A percentile compares a stretch with the other conserved stretches of the same genome.
These are phyloP conservation scores for Hypoxylon sp. DNA, from an alignment of 2,329 filamentous ascomycete species.

Conservation along the genomic window DNA sequence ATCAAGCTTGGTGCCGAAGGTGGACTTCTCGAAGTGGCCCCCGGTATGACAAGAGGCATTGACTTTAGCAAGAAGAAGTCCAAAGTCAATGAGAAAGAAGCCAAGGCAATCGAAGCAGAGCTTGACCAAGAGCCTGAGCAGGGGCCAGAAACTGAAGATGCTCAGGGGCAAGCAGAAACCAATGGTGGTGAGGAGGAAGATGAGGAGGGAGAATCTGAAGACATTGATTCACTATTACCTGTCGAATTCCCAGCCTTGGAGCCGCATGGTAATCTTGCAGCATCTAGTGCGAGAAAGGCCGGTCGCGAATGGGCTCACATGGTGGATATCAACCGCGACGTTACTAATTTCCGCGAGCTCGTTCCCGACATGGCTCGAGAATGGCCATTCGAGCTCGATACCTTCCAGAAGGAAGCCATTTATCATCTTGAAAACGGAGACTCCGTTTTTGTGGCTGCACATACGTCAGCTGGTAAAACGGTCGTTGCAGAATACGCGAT, in stretches of 20 bases:
- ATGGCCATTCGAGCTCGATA: constrained; percentile 98
- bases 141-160: constrained; percentile 53
- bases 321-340: constrained; percentile 93
- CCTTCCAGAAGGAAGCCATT: constrained; percentile 98
- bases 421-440: constrained; percentile 97
- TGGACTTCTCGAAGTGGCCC: constrained; percentile 83
- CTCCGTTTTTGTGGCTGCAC: constrained; percentile 97
- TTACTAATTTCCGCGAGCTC: constrained; percentile 92
- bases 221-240: constrained; percentile 89
- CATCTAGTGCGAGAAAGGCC: constrained; percentile 79
- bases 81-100: constrained; percentile 71
- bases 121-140: constrained; percentile 64
- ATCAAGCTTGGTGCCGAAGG: constrained; percentile 86
- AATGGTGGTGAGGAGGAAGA: constrained; percentile 54
- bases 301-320: constrained; percentile 97
- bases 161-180: constrained; percentile 48
- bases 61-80: constrained; percentile 74
- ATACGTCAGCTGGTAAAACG: constrained; percentile 98
- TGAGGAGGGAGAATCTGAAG: constrained; percentile 66
- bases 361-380: constrained; percentile 96
- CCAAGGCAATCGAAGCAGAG: constrained; percentile 70
- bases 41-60: constrained; percentile 85
- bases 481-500: constrained; percentile 99
- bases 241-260: constrained; percentile 94
- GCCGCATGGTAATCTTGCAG: constrained; percentile 81